phyloP scores from a whole-genome alignment of 805 yeast genomes.

The Yamadazyma akitaensis region DNA sequence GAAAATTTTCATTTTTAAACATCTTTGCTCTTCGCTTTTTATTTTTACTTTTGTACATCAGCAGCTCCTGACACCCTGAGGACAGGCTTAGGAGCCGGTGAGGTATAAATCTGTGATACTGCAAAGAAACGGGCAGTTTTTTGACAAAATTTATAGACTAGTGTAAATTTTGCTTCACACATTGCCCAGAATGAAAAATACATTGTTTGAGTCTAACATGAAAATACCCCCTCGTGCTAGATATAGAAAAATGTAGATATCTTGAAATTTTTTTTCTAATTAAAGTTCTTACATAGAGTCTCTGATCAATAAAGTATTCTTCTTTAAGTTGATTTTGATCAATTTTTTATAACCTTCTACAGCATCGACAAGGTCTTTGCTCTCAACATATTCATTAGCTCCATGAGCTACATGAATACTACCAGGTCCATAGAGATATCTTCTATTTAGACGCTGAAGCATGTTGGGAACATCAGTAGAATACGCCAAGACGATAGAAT shows the following conservation, averaged over 20 bases:
- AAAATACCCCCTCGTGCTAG: slow-evolving; percentile 30
- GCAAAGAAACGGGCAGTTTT: slow-evolving; percentile 10
- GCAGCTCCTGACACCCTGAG: slow-evolving; percentile 3
- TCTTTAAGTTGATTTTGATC: slow-evolving; percentile 19
- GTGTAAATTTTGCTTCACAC: slow-evolving; percentile 20
- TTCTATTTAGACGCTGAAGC: slow-evolving; percentile 19
- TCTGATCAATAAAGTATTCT: not conserved
- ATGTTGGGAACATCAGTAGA: slow-evolving; percentile 42
- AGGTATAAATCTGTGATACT: not conserved
- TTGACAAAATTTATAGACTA: slow-evolving; percentile 11
- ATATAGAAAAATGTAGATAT: slow-evolving; percentile 47
- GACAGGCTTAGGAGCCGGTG: not conserved
- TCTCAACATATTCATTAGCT: slow-evolving; percentile 50
- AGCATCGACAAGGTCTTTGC: slow-evolving; percentile 45
- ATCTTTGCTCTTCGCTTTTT: not conserved
- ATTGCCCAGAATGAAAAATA: slow-evolving; percentile 33
- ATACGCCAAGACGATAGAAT: slow-evolving; percentile 46
- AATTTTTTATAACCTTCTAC: slow-evolving; percentile 52
- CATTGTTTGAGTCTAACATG: slow-evolving; percentile 47
- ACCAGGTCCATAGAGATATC: slow-evolving; percentile 68
- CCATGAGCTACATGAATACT: slow-evolving; percentile 59
- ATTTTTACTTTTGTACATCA: not conserved
- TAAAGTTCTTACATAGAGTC: too few relatives aligned
- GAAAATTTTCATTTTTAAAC: slow-evolving; percentile 1
- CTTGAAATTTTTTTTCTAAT: not conserved